Evolutionary conservation across 2,329 filamentous ascomycete genomes (phyloP).

Genomic region (Karstenula rhodostoma): DNA sequence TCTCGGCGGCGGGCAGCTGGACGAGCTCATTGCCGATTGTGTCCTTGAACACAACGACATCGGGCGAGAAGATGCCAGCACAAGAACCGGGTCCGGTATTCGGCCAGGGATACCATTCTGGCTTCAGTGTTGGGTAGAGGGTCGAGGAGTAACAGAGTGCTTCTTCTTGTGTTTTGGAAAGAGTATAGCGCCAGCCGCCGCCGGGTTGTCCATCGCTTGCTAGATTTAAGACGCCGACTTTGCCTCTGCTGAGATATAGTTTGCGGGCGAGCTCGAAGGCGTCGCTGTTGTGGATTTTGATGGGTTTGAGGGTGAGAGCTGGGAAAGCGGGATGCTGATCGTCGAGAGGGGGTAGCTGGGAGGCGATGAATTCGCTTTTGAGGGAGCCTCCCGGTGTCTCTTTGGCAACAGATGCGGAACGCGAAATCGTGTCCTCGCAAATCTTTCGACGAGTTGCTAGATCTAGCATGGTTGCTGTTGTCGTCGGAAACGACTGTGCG

Average conservation of each 20-base stretch:
- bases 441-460: conserved; percentile 28
- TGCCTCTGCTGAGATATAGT: conserved; percentile 13
- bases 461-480: conserved; percentile 21
- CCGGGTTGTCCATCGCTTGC: conserved; percentile 31
- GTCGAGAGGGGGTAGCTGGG: conserved; percentile 25
- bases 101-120: conserved; percentile 35
- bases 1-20: conserved; percentile 20
- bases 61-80: conserved; percentile 30
- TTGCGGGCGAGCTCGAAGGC: conserved; percentile 28
- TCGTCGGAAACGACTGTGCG: neutral
- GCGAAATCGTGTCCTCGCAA: conserved; percentile 32
- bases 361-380: conserved; percentile 24
- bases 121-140: conserved; percentile 26
- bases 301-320: conserved; percentile 18
- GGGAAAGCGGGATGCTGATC: conserved; percentile 17
- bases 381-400: conserved; percentile 25
- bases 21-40: conserved; percentile 27
- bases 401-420: conserved; percentile 21
- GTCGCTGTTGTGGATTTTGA: conserved; percentile 29
- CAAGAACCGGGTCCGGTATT: conserved; percentile 29
- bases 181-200: conserved; percentile 32
- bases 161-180: conserved; percentile 33
- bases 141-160: conserved; percentile 36
- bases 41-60: conserved; percentile 31
- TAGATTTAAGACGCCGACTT: conserved; percentile 30